Evolutionary conservation across 2,329 filamentous ascomycete genomes (phyloP).

Genomic region (Alternaria incomplexa): DNA sequence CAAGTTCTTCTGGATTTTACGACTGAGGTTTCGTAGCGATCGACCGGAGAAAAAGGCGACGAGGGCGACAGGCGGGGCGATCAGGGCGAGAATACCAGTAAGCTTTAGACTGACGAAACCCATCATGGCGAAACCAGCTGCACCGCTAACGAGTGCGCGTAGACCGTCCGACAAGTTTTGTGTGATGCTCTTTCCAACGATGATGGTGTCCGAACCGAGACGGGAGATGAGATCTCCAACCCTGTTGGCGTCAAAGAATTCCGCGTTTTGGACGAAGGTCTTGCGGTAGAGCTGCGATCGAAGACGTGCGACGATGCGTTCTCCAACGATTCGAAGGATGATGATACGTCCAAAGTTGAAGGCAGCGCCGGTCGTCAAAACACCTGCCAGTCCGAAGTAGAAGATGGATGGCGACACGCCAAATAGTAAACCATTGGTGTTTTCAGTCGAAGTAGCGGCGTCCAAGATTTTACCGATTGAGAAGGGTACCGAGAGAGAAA

Average conservation of each 20-base stretch:
- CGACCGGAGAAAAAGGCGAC: slow-evolving; percentile 92
- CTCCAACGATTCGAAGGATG: slow-evolving; percentile 89
- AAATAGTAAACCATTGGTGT: slow-evolving; percentile 72
- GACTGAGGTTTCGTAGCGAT: slow-evolving; percentile 84
- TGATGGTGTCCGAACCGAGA: slow-evolving; percentile 93
- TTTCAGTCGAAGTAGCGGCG: slow-evolving; percentile 76
- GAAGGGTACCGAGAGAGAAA: slow-evolving; percentile 96
- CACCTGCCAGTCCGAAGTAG: slow-evolving; percentile 75
- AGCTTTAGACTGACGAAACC: slow-evolving; percentile 92
- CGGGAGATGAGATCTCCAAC: slow-evolving; percentile 96
- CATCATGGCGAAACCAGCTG: slow-evolving; percentile 90
- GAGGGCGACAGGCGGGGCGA: slow-evolving; percentile 89
- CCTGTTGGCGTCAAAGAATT: slow-evolving; percentile 98
- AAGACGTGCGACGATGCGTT: slow-evolving; percentile 89
- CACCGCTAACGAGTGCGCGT: slow-evolving; percentile 85
- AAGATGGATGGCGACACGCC: slow-evolving; percentile 87
- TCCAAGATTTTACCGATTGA: slow-evolving; percentile 96
- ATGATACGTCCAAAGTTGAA: slow-evolving; percentile 96
- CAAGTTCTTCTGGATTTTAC: slow-evolving; percentile 91
- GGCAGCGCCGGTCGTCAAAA: slow-evolving; percentile 82
- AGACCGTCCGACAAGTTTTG: slow-evolving; percentile 98
- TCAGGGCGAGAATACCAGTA: slow-evolving; percentile 81
- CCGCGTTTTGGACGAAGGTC: slow-evolving; percentile 96
- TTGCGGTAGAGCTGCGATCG: slow-evolving; percentile 88
- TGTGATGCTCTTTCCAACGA: slow-evolving; percentile 97